Evolutionary conservation across 208 protist species (phyloP).

Genomic region (Tritrichomonas musculus): DNA sequence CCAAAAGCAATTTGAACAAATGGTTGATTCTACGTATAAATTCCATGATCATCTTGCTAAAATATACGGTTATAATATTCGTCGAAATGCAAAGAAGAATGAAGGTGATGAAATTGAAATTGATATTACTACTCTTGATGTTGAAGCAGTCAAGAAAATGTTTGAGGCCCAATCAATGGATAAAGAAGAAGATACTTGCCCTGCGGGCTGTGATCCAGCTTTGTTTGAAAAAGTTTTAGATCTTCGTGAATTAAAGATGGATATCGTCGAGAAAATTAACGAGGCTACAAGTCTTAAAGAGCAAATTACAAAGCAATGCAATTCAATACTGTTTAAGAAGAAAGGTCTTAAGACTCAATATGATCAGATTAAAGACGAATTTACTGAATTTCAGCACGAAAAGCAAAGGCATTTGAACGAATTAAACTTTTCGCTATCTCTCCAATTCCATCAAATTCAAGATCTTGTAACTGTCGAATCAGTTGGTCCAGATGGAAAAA

Average conservation of each 20-base stretch:
- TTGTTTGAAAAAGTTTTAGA: conserved; percentile 71
- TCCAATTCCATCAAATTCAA: conserved; percentile 43
- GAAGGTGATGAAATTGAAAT: conserved; percentile 60
- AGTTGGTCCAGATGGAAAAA: neutral
- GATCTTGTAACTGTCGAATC: conserved; percentile 17
- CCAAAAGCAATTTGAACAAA: conserved; percentile 43
- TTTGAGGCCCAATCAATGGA: conserved; percentile 41
- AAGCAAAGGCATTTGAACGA: conserved; percentile 85
- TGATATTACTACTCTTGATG: conserved; percentile 37
- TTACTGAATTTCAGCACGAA: conserved; percentile 69
- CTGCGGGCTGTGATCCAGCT: conserved; percentile 66
- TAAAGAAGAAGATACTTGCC: conserved; percentile 56
- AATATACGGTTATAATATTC: conserved; percentile 63
- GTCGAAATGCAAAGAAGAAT: conserved; percentile 61
- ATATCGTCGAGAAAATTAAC: conserved; percentile 68
- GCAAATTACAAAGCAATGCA: conserved; percentile 62
- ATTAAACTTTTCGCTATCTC: conserved; percentile 70
- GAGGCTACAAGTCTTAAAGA: conserved; percentile 63
- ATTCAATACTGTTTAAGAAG: conserved; percentile 57
- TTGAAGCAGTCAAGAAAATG: conserved; percentile 40
- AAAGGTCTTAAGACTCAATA: conserved; percentile 58
- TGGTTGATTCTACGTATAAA: conserved; percentile 27
- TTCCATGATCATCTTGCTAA: conserved; percentile 39
- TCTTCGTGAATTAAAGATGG: conserved; percentile 72
- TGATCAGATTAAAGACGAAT: conserved; percentile 60